Evolutionary conservation across 768 basidiomycete genomes (phyloP), one percentile per base, ranked within the genome.

Genomic region (Mycena indigotica): DNA sequence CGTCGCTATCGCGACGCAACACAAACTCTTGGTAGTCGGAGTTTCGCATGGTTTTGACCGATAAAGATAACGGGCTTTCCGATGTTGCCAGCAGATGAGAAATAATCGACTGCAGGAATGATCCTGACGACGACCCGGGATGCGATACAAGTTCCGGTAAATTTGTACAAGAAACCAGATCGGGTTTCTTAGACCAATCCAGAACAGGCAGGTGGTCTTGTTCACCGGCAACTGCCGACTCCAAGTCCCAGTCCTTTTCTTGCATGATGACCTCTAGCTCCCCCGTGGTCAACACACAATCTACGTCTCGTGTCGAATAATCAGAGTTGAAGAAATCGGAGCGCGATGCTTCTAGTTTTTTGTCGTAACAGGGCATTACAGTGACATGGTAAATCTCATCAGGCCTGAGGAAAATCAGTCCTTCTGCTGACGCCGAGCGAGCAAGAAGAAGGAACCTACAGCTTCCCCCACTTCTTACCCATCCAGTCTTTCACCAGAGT

Each of bases 281-380:
- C 28, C 94, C 96, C 0, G 97, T 98, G 13, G 97, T 98, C 61
- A 98, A 84, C 24, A 99, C 97, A 69, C 95, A 97, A 72, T 98
- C 97, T 44, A 98, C 93, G 65, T 98, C 96, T 53, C 95, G 80
- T 10, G 93, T 94, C 35, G 87, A 79, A 72, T 93, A 89, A 1
- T 83, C 64, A 6, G 89, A 87, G 60, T 87, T 86, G 69, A 93
- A 93, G 69, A 98, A 99, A 68, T 99, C 95, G 46, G 87, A 84
- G 25, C 97, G 83, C 8, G 95, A 98, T 0, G 97, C 97, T 73
- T 99, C 97, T 16, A 99, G 85, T 69, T 99, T 99, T 76, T 98
- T 98, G 81, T 99, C 97, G 73, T 98, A 98, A 73, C 97, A 99
- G 0, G 97, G 96, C 95, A 98, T 98, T 50, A 98, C 95, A 0